Percentiles rank a stretch among this genome's conserved stretches.
These are phyloP conservation scores for Escovopsis weberi DNA, from an alignment of 2,329 filamentous ascomycete species.

Conservation along the genomic window DNA sequence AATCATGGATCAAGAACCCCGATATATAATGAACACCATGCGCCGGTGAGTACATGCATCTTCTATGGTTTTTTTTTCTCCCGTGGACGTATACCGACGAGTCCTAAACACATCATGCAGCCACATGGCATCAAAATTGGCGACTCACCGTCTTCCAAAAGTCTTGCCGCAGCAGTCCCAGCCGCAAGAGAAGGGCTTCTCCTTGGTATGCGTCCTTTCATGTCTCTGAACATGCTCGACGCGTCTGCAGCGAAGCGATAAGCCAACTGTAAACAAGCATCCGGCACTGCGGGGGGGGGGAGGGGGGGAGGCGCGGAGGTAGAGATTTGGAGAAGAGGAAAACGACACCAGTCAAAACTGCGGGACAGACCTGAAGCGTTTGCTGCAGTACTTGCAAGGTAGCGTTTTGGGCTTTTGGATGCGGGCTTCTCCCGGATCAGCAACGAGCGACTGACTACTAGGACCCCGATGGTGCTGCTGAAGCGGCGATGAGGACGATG, in stretches of 20 bases:
- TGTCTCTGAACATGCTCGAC: slow-evolving; percentile 51
- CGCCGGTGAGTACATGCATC: no score
- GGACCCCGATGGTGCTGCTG: slow-evolving; percentile 1
- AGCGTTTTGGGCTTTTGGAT: slow-evolving; percentile 47
- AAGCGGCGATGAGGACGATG: no score
- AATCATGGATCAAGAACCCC: no score
- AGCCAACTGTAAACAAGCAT: slow-evolving; percentile 8
- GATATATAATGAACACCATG: no score
- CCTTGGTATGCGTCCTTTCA: slow-evolving; percentile 49
- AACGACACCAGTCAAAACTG: neutral
- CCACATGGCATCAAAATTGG: no score
- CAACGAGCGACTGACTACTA: slow-evolving; percentile 13
- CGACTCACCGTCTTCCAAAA: slow-evolving; percentile 45
- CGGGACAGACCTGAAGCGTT: slow-evolving; percentile 41
- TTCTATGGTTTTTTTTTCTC: neutral
- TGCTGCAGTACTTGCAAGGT: slow-evolving; percentile 49
- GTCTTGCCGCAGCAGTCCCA: slow-evolving; percentile 48
- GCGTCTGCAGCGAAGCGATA: slow-evolving; percentile 26
- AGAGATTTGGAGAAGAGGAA: neutral
- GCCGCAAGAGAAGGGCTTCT: slow-evolving; percentile 46
- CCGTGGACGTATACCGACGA: no score
- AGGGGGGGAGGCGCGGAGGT: slow-evolving; percentile 3
- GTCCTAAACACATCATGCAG: no score
- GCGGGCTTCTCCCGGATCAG: slow-evolving; percentile 36
- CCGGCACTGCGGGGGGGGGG: neutral